Evolutionary conservation across 2,329 filamentous ascomycete species (phyloP).

Genomic region (Coniella lustricola): DNA sequence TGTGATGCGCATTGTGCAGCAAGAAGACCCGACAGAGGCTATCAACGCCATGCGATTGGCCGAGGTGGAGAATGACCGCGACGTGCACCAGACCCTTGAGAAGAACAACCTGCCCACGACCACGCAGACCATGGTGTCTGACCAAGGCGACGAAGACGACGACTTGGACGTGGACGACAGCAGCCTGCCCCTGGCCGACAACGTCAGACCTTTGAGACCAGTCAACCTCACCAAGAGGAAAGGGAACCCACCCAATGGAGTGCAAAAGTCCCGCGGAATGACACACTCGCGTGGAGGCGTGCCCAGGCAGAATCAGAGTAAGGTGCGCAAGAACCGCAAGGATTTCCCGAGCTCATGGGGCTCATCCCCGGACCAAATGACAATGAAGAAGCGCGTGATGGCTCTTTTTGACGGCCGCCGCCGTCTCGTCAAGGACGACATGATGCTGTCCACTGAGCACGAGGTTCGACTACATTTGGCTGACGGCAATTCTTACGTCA

Average conservation of each 20-base stretch:
- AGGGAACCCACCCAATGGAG: conserved; percentile 47
- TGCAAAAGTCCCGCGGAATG: conserved; percentile 63
- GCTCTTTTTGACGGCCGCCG: conserved; percentile 85
- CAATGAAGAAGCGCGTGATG: conserved; percentile 94
- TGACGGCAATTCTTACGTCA: conserved; percentile 74
- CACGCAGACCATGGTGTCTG: conserved; percentile 24
- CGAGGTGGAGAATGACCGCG: conserved; percentile 57
- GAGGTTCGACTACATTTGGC: conserved; percentile 81
- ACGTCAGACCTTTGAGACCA: no score
- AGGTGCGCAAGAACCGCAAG: conserved; percentile 81
- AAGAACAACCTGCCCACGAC: conserved; percentile 53
- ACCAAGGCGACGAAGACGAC: conserved; percentile 38
- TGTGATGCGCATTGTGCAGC: conserved; percentile 63
- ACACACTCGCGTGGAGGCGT: conserved; percentile 74
- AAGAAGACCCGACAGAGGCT: conserved; percentile 62
- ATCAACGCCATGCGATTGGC: conserved; percentile 62
- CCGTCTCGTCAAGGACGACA: conserved; percentile 92
- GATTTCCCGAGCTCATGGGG: conserved; percentile 95
- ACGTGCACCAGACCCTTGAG: conserved; percentile 55
- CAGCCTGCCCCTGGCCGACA: no score
- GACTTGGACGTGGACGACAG: conserved; percentile 51
- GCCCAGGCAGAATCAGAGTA: conserved; percentile 37
- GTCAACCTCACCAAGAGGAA: conserved; percentile 55
- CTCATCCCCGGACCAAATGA: conserved; percentile 87
- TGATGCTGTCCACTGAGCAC: conserved; percentile 94